These are phyloP conservation scores for Syzygium grande DNA, from an alignment of 345 rosid genomes.

Conservation along the genomic window DNA sequence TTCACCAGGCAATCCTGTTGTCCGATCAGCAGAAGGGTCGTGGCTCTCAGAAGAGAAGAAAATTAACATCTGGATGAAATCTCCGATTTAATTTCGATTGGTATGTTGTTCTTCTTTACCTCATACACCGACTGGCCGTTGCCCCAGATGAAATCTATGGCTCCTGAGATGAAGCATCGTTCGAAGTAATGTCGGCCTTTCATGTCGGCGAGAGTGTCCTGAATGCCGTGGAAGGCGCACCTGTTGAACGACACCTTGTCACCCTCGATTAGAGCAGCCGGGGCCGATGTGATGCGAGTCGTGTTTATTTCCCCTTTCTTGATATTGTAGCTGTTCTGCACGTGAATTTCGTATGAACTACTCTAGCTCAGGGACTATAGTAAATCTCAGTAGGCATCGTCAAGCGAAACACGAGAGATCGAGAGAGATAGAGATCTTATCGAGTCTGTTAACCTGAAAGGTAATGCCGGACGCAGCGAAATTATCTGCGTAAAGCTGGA, in stretches of 20 bases:
- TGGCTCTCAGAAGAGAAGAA: not conserved
- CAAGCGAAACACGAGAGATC: not conserved
- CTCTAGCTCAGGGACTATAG: not conserved
- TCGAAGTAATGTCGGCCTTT: not conserved
- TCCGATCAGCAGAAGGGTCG: not conserved
- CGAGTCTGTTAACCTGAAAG: not conserved
- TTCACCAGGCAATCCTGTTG: not conserved
- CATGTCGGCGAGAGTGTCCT: not conserved
- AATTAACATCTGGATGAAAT: not conserved
- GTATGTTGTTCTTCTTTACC: not conserved
- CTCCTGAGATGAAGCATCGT: constrained; percentile 2
- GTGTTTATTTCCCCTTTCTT: too few species aligned
- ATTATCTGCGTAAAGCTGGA: not conserved
- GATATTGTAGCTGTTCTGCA: not conserved
- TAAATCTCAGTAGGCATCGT: not conserved
- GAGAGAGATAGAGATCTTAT: not conserved
- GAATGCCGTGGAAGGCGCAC: not conserved
- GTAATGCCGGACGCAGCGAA: not conserved
- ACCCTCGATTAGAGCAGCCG: not conserved
- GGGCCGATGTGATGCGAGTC: not conserved
- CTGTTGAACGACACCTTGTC: not conserved
- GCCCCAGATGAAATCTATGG: constrained; percentile 9
- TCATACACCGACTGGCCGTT: not conserved
- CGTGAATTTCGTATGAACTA: not conserved
- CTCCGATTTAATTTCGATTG: not conserved